Conservation (phyloP, 2,329 filamentous ascomycete genomes). For the Apiospora pterosperma region DNA sequence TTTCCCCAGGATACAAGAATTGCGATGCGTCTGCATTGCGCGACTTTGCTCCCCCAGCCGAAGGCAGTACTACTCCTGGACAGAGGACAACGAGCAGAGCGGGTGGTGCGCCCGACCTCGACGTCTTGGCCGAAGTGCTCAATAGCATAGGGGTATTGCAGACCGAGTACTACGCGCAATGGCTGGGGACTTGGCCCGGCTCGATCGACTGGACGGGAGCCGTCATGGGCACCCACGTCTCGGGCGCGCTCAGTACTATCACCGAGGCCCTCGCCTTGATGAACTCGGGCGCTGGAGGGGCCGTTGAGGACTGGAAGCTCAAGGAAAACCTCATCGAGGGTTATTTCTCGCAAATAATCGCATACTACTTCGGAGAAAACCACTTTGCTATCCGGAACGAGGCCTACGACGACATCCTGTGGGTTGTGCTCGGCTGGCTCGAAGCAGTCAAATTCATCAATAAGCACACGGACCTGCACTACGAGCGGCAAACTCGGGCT, state of each 20-base stretch:
- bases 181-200: slow-evolving; percentile 77
- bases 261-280: slow-evolving; percentile 52
- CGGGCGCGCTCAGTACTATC: slow-evolving; percentile 68
- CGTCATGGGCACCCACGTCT: slow-evolving; percentile 76
- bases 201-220: slow-evolving; percentile 94
- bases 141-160: slow-evolving; percentile 74
- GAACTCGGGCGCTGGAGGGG: slow-evolving; percentile 23
- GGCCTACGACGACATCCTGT: slow-evolving; percentile 92
- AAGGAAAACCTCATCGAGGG: slow-evolving; percentile 78
- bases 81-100: slow-evolving; percentile 3
- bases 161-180: slow-evolving; percentile 69
- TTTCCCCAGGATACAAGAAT: slow-evolving; percentile 13
- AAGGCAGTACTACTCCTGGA: not conserved
- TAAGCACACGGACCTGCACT: slow-evolving; percentile 64
- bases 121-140: slow-evolving; percentile 48
- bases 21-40: slow-evolving; percentile 14
- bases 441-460: slow-evolving; percentile 75
- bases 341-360: slow-evolving; percentile 73
- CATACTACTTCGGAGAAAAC: slow-evolving; percentile 86
- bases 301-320: slow-evolving; percentile 40
- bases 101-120: slow-evolving; percentile 14
- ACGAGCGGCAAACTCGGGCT: slow-evolving; percentile 27
- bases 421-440: slow-evolving; percentile 91
- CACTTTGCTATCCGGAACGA: slow-evolving; percentile 66
- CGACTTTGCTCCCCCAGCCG: not conserved